phyloP scores from a whole-genome alignment of 352 stramenopile species.

The Globisporangium iwayamae region DNA sequence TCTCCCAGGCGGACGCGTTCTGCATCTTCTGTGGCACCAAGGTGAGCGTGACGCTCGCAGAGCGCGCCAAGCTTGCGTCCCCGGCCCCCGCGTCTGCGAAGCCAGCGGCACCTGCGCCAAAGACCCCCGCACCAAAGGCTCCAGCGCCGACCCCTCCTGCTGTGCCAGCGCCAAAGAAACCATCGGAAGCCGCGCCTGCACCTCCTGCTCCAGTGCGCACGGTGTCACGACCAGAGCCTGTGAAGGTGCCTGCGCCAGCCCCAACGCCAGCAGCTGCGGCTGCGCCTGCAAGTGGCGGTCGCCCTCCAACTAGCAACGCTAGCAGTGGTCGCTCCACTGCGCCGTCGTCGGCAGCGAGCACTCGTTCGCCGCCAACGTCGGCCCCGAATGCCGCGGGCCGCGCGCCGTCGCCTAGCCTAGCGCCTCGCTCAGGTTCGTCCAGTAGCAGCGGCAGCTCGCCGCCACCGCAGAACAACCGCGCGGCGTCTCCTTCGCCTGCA shows the following conservation, averaged over 20 bases:
- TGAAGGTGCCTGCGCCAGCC: constrained; percentile 15
- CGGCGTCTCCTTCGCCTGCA: neutral
- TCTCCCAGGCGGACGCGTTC: constrained; percentile 73
- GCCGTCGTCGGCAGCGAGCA: constrained; percentile 19
- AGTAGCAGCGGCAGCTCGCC: constrained; percentile 12
- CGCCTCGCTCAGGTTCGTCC: constrained; percentile 14
- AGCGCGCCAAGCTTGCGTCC: constrained; percentile 37
- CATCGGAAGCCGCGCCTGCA: constrained; percentile 14
- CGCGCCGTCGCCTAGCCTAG: constrained; percentile 9
- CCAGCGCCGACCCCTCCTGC: neutral
- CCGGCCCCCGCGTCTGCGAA: constrained; percentile 10
- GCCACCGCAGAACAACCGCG: constrained; percentile 9
- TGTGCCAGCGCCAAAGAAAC: constrained; percentile 7
- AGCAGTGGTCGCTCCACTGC: constrained; percentile 10
- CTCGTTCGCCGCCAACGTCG: constrained; percentile 27
- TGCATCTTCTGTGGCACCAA: constrained; percentile 89
- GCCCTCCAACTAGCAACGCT: constrained; percentile 7
- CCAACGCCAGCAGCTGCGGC: constrained; percentile 12
- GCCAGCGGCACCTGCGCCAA: constrained; percentile 9
- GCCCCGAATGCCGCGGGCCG: constrained; percentile 15
- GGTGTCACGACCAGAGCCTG: constrained; percentile 11
- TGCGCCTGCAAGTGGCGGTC: neutral
- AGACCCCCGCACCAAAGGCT: neutral
- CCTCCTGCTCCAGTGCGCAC: constrained; percentile 16
- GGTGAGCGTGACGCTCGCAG: constrained; percentile 58